Evolutionary conservation across 495 filamentous ascomycete genomes (phyloP), one percentile per base, ranked within the genome.

Genomic region (Penicillium diatomitis): DNA sequence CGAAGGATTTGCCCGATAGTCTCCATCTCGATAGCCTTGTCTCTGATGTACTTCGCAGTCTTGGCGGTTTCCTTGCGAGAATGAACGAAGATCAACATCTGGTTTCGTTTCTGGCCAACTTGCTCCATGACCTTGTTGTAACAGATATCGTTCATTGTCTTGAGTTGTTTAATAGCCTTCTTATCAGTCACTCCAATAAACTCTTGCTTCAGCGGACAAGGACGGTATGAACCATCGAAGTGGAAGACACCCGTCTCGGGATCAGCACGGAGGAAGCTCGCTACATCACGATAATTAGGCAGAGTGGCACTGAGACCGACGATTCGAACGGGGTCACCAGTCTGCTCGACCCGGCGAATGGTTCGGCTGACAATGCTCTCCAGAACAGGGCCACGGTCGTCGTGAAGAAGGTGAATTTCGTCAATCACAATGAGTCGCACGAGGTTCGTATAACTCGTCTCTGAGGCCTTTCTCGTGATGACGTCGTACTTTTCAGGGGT

Each of bases 401-500:
- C 92, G 64, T 99, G 92, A 32, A 99, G 77, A 50, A 99, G 75
- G 70, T 99, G 92, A 58, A 99, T 96, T 64, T 99, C 92, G 54
- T 99, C 92, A 53, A 99, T 96, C 57, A 96, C 85, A 45, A 99
- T 84, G 2, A 99, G 77, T 30, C 91, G 83, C 10, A 99, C 91
- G 29, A 99, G 81, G 54, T 94, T 96, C 33, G 89, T 99, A 66
- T 99, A 99, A 53, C 90, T 91, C 46, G 90, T 78, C 66, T 99
- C 92, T 0, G 91, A 96, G 4, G 91, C 94, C 68, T 99, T 99
- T 55, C 92, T 82, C 4, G 94, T 99, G 57, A 99, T 96, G 48
- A 99, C 94, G 70, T 99, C 92, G 83, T 86, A 99, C 71, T 99
- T 99, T 63, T 99, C 92, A 7, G 92, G 92, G 0, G 92, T 99